Conservation (phyloP, 441 rosid species). For the Erodium moschatum region DNA sequence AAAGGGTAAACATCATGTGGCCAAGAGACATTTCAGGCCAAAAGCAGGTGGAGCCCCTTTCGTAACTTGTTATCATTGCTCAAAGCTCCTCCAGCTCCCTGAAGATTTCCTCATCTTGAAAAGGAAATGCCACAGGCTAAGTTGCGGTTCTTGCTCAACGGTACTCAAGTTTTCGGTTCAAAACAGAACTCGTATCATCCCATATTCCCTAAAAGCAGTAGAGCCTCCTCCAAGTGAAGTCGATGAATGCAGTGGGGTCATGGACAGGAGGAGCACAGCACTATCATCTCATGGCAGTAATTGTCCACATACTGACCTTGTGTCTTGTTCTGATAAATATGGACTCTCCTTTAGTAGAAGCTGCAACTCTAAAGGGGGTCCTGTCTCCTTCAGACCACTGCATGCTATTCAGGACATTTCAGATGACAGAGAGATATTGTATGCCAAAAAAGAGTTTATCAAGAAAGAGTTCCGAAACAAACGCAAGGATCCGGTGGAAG, state of each 20-base stretch:
- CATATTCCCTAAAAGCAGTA: slow-evolving; percentile 29
- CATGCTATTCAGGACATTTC: slow-evolving; percentile 17
- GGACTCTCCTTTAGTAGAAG: slow-evolving; percentile 28
- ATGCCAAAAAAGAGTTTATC: slow-evolving; percentile 17
- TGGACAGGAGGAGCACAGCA: slow-evolving; percentile 25
- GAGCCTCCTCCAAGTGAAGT: slow-evolving; percentile 34
- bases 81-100: slow-evolving; percentile 55
- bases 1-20: slow-evolving; percentile 42
- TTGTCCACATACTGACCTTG: slow-evolving; percentile 26
- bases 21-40: slow-evolving; percentile 57
- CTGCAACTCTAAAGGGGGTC: slow-evolving; percentile 29
- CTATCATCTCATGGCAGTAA: slow-evolving; percentile 32
- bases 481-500: slow-evolving; percentile 22
- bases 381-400: slow-evolving; percentile 19
- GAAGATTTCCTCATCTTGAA: slow-evolving; percentile 53
- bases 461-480: slow-evolving; percentile 24
- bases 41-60: slow-evolving; percentile 79
- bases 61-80: slow-evolving; percentile 53
- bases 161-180: slow-evolving; percentile 50
- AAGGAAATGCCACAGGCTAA: slow-evolving; percentile 51
- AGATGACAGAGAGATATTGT: slow-evolving; percentile 21
- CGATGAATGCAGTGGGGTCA: slow-evolving; percentile 26
- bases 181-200: slow-evolving; percentile 40
- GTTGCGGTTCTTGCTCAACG: slow-evolving; percentile 65
- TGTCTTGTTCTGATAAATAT: slow-evolving; percentile 31